Evolutionary conservation across 495 filamentous ascomycete species (phyloP).

Genomic region (Ramalina intermedia): DNA sequence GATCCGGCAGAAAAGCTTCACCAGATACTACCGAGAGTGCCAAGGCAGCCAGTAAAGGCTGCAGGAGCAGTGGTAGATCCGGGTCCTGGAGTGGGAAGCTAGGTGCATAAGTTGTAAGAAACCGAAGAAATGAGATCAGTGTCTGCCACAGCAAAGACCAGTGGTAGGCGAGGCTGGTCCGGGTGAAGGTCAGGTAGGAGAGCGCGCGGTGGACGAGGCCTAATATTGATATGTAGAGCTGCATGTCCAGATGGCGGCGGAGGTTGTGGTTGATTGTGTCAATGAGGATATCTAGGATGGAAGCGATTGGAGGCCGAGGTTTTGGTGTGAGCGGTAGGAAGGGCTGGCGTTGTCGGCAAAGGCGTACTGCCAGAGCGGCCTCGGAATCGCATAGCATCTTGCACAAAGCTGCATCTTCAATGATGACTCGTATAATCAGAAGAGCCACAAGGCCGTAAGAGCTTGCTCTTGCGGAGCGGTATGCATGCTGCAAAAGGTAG

Average conservation of each 20-base stretch:
- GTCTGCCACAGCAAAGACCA: constrained; percentile 93
- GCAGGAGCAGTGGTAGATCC: constrained; percentile 43
- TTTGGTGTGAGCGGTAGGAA: constrained; percentile 62
- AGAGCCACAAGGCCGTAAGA: constrained; percentile 74
- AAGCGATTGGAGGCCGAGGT: constrained; percentile 56
- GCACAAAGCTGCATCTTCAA: constrained; percentile 75
- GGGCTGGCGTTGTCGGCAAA: constrained; percentile 83
- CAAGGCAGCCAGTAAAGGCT: constrained; percentile 61
- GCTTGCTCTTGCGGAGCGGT: constrained; percentile 61
- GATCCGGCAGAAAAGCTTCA: constrained; percentile 83
- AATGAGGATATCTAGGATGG: constrained; percentile 70
- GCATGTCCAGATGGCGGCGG: constrained; percentile 65
- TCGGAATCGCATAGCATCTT: constrained; percentile 79
- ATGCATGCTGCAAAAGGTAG: constrained; percentile 85
- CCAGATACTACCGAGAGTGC: constrained; percentile 76
- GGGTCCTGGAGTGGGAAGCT: constrained; percentile 52
- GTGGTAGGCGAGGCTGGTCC: constrained; percentile 70
- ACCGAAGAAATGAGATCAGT: constrained; percentile 77
- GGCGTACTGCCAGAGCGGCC: constrained; percentile 55
- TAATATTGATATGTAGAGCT: constrained; percentile 64
- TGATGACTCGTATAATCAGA: constrained; percentile 67
- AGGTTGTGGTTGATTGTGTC: constrained; percentile 94
- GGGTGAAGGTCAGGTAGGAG: constrained; percentile 67
- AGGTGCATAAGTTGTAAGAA: constrained; percentile 69
- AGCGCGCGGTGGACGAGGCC: constrained; percentile 68